Conservation (phyloP, 106 monocot genomes). For the Iris macrosiphon region DNA sequence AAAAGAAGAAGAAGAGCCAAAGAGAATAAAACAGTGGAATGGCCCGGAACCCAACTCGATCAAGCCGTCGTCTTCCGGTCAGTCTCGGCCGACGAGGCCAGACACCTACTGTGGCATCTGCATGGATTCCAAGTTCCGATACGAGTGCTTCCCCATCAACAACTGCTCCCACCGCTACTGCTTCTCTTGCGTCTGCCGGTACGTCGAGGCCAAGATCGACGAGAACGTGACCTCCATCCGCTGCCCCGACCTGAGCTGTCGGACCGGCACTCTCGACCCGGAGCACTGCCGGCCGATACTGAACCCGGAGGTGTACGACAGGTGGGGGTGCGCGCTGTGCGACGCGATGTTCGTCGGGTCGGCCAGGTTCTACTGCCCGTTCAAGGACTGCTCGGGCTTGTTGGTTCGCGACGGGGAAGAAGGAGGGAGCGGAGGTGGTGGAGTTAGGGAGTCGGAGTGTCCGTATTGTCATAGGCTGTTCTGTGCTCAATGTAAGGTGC, state of each 20-base stretch:
- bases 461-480: conserved; percentile 40
- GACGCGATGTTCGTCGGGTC: neutral
- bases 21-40: no score
- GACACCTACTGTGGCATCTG: conserved; percentile 1
- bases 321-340: neutral
- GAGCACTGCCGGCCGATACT: neutral
- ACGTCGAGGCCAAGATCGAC: neutral
- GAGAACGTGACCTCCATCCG: neutral
- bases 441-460: conserved; percentile 5
- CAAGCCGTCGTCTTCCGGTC: no score
- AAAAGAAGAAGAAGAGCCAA: no score
- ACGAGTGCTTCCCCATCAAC: neutral
- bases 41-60: no score
- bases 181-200: neutral
- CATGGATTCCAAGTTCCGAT: neutral
- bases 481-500: conserved; percentile 53
- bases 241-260: neutral
- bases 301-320: neutral
- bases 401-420: neutral
- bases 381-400: conserved; percentile 1
- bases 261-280: neutral
- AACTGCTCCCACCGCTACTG: neutral
- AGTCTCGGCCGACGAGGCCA: neutral
- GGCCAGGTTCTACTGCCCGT: conserved; percentile 1
- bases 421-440: neutral